Evolutionary conservation across 352 stramenopile species (phyloP), one percentile per base, ranked within the genome.

Genomic region (Phytopythium delawarense): DNA sequence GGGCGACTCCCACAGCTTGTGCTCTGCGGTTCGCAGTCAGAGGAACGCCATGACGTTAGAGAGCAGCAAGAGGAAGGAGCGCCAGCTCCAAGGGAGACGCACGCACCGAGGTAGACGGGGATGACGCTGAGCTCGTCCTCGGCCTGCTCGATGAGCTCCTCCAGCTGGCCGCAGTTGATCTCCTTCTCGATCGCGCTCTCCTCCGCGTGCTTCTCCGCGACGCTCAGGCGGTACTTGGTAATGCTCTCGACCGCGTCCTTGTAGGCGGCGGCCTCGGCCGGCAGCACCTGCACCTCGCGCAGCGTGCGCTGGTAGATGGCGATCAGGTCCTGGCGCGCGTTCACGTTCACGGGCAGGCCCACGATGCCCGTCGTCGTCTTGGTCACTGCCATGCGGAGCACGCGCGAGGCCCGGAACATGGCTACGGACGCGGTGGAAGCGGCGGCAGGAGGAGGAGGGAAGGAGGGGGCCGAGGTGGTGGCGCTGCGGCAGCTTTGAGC

Each of bases 311-410:
- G 77, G 71, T 94, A 93, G 60, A 94, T 74, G 57, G 79, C 73
- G 70, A 96, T 92, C 66, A 96, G 83, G 61, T 94, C 84, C 69
- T 83, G 69, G 35, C 87, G 87, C 35, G 78, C 86, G 59, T 94
- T 89, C n/a, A 72, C 73, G 72, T 96, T 93, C 49, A 96, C 87
- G 12, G 82, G 72, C 13, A 96, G 69, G 60, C 87, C 87, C 53
- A 94, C 85, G 70, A 96, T 73, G 62, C 87, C 87, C 71, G 87
- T 96, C 64, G 85, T 80, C 57, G 85, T 94, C 81, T 96, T 96
- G 61, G 74, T 89, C 70, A 92, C 85, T 55, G 84, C 84, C 83
- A 93, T 92, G 54, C 79, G 79, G 67, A 95, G 74, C 73, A 91
- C 74, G 69, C 84, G 82, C 46, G 86, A 88, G 62, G 81, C 84